Evolutionary conservation across 1,139 yeast species (phyloP).

Genomic region (Groenewaldozyma sp.): DNA sequence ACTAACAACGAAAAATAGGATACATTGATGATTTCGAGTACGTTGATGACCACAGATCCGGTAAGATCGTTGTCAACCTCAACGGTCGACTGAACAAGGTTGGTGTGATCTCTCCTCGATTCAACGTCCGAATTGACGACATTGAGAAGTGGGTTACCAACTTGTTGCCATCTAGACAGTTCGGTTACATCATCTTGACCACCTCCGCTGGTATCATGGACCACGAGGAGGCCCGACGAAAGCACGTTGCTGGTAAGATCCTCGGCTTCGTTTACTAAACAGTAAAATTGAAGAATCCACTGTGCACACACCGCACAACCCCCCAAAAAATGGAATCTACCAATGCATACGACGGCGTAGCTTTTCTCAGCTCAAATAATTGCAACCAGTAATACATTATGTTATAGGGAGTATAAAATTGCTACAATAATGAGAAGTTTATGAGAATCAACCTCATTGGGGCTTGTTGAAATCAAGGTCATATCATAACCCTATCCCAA

Average conservation of each 20-base stretch:
- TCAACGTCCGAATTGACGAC: slow-evolving; percentile 87
- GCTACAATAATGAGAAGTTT: slow-evolving; percentile 2
- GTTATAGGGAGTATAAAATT: no score
- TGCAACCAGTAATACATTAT: no score
- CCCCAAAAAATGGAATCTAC: neutral
- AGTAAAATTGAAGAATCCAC: neutral
- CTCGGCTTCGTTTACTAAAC: slow-evolving; percentile 88
- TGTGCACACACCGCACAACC: neutral
- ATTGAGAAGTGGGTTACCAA: slow-evolving; percentile 97
- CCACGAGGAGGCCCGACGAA: slow-evolving; percentile 99
- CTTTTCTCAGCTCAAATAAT: no score
- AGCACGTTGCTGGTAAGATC: slow-evolving; percentile 98
- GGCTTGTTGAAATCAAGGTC: no score
- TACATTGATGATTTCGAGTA: slow-evolving; percentile 99
- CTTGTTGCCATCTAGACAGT: slow-evolving; percentile 97
- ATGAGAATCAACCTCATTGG: no score
- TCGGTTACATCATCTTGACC: slow-evolving; percentile 93
- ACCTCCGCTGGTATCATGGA: slow-evolving; percentile 99
- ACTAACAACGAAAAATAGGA: slow-evolving; percentile 41
- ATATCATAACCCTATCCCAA: no score
- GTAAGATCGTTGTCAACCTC: slow-evolving; percentile 92
- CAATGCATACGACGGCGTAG: no score
- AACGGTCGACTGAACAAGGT: slow-evolving; percentile 98
- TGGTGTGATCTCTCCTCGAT: slow-evolving; percentile 98
- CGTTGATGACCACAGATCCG: slow-evolving; percentile 98